These are phyloP conservation scores for Lasiodiplodia gonubiensis DNA, from an alignment of 2,329 filamentous ascomycete species.

Conservation along the genomic window DNA sequence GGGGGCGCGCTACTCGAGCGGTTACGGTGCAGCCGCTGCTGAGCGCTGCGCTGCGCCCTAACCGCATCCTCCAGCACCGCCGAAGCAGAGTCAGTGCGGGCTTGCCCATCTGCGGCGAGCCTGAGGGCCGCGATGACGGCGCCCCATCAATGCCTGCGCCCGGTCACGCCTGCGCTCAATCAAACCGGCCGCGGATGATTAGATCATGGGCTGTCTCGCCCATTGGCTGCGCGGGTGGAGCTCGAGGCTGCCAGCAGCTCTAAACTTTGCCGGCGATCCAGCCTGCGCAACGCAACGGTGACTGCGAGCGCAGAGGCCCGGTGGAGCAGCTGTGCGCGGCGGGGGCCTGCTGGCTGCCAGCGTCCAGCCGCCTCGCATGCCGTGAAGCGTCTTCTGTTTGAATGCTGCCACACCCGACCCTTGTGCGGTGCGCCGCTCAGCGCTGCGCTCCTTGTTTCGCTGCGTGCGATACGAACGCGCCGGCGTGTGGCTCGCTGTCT, in stretches of 20 bases:
- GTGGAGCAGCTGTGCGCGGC: constrained; percentile 6
- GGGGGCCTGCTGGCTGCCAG: constrained; percentile 1
- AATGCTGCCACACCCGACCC: constrained; percentile 24
- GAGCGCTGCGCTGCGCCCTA: constrained; percentile 26
- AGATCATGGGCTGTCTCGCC: constrained; percentile 24
- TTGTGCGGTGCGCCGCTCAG: constrained; percentile 24
- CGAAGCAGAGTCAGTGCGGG: constrained; percentile 26
- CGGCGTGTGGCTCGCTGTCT: constrained; percentile 27
- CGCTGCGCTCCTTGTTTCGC: constrained; percentile 24
- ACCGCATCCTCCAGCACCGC: constrained; percentile 25
- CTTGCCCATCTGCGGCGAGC: constrained; percentile 25
- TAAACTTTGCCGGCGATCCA: constrained; percentile 23
- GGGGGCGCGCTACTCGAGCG: constrained; percentile 26
- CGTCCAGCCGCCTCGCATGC: constrained; percentile 5
- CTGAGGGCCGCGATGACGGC: constrained; percentile 23
- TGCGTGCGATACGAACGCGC: constrained; percentile 27
- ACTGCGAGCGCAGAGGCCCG: background rate
- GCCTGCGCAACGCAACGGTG: constrained; percentile 20
- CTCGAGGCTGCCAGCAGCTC: constrained; percentile 16
- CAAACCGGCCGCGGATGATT: constrained; percentile 20
- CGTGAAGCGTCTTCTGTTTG: constrained; percentile 23
- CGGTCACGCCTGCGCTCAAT: constrained; percentile 24
- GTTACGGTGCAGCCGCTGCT: constrained; percentile 22
- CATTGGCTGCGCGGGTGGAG: constrained; percentile 20
- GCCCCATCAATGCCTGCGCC: constrained; percentile 20